These are phyloP conservation scores for Xylariaceae sp. DNA, from an alignment of 2,329 filamentous ascomycete genomes.

Conservation along the genomic window DNA sequence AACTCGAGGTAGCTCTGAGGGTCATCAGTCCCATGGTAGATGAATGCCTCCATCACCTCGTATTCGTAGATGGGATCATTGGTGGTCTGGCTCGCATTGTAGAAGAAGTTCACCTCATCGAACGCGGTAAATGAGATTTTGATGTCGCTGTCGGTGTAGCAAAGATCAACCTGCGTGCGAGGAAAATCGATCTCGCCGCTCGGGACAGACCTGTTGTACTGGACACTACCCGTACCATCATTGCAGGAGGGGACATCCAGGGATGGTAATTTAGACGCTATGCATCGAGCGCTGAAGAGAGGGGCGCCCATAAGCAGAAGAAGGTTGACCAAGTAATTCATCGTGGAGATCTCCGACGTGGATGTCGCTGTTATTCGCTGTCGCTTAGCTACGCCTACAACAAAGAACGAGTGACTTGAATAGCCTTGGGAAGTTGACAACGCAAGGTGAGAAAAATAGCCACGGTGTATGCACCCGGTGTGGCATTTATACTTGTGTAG, in stretches of 20 bases:
- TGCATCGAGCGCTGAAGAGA: constrained; percentile 16
- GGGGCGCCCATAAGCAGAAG: constrained; percentile 20
- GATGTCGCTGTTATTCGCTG: background rate
- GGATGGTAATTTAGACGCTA: constrained; percentile 21
- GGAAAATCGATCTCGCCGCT: constrained; percentile 39
- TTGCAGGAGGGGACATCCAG: constrained; percentile 41
- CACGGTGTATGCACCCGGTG: background rate
- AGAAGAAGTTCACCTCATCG: constrained; percentile 46
- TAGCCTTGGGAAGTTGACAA: background rate
- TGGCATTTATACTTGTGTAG: too few species aligned
- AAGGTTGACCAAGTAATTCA: constrained; percentile 17
- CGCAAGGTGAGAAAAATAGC: background rate
- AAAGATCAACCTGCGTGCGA: constrained; percentile 43
- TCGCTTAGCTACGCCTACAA: too few species aligned
- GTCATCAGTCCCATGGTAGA: constrained; percentile 43
- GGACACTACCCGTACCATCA: constrained; percentile 33
- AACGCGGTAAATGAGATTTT: constrained; percentile 42
- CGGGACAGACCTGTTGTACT: constrained; percentile 42
- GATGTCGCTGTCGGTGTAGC: constrained; percentile 42
- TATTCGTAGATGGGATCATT: constrained; percentile 48
- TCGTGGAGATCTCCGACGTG: constrained; percentile 1
- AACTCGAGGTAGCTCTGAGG: constrained; percentile 49
- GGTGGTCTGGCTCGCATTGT: constrained; percentile 39
- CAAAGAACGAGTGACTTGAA: background rate
- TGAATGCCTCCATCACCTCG: constrained; percentile 50